Evolutionary conservation across 106 monocot species (phyloP), one percentile per base, ranked within the genome.

Genomic region (Posidonia australis): DNA sequence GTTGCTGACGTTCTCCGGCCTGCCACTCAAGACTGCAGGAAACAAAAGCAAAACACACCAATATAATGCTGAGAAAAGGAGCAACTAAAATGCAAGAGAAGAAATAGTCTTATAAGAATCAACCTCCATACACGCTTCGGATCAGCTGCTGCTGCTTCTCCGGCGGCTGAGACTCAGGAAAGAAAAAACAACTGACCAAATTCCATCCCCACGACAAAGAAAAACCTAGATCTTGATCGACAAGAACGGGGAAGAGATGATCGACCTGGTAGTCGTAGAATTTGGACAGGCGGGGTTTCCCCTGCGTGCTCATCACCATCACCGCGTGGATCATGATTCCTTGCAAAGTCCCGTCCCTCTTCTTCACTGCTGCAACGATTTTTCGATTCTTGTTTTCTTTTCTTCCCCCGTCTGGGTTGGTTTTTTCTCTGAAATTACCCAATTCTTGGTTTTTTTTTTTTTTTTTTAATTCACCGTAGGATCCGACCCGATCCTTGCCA

Each of bases 291-390:
- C 86, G 89, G 46, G 81, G 81, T 63, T 89, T 81, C 54, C 89
- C 89, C 76, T 94, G 81, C 0, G 93, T 93, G 83, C 68, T 93
- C 60, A 93, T 79, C 67, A 89, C 73, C 23, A 89, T 83, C 63
- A 93, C 93, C 18, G 89, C 89, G 10, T 74, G 73, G 54, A 93
- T 93, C 93, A 93, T 93, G 58, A 29, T 6, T 23, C 36, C 36
- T 36, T 7, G 26, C 5, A 23, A 25, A 17, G 26, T 28, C 14
- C 6, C 16, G 16, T 6, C 27, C 57, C 14, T 26, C 28, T 17
- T 17, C 58, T 55, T 26, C 22, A 23, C 54, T 55, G 54, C 13
- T 48, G 47, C 47, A 4, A n/a, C 6, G 48, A n/a, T n/a, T n/a
- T n/a, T n/a, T n/a, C n/a, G n/a, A n/a, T n/a, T n/a, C n/a, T n/a